Evolutionary conservation across 257 asterid genomes (phyloP), one percentile per base, ranked within the genome.

Genomic region (Jacaranda copaia): DNA sequence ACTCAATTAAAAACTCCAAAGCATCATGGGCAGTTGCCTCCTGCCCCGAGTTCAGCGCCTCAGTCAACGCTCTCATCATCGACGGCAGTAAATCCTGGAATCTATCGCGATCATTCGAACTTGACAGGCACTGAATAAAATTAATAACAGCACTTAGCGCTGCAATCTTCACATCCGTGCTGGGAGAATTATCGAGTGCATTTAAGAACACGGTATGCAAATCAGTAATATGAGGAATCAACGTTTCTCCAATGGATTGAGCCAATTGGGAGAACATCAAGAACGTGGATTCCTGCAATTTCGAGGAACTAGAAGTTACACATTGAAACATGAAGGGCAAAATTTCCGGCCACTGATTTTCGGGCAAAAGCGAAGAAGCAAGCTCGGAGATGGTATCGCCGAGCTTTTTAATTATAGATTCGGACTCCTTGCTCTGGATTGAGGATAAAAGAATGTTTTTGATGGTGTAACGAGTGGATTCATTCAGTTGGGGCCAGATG

Each of bases 221-320:
- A 60, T 88, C 91, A 71, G 81, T 86, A 8, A 85, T 88, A 18
- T 73, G 82, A 0, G 89, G 95, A 49, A 82, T 62, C 83, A 93
- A 79, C 12, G 76, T 85, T 6, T 90, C 97, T 6, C 98, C 97
- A 0, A 93, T 91, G 77, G 81, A 88, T 55, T 90, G 96, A 0
- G 95, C 92, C 70, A 89, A 78, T 43, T 89, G 91, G 1, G 95
- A 81, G 70, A 89, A 91, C 32, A 91, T 93, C 57, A 93, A 68
- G 71, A 89, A 93, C 4, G 98, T 94, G 3, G 96, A 93, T 67
- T 93, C 98, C 89, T 91, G 97, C 72, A 91, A 68, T 78, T 91
- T 91, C 0, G 80, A 74, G 8, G 88, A 83, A 58, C 78, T 84
- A 4, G 89, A 81, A 16, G 88, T 84, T 2, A 89, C 95, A 61